Evolutionary conservation across 2,329 filamentous ascomycete genomes (phyloP).

Genomic region (Cercospora zeina): DNA sequence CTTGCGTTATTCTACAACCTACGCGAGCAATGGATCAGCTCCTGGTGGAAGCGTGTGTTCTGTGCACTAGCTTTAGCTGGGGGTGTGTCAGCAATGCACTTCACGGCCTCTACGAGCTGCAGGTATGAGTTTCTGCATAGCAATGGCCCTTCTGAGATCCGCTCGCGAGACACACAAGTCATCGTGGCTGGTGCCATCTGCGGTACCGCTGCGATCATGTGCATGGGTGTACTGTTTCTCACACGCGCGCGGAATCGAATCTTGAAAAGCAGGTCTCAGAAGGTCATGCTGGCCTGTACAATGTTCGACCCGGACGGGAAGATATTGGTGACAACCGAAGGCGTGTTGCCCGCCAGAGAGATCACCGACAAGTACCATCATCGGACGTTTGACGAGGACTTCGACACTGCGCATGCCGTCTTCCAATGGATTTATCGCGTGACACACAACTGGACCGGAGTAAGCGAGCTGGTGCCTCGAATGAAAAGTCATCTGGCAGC

Average conservation of each 20-base stretch:
- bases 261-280: constrained; percentile 52
- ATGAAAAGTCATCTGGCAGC: constrained; percentile 71
- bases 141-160: constrained; percentile 43
- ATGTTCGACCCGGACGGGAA: constrained; percentile 67
- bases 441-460: constrained; percentile 71
- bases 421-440: constrained; percentile 88
- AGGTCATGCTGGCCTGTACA: constrained; percentile 59
- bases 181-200: constrained; percentile 69
- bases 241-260: constrained; percentile 42
- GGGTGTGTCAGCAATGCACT: constrained; percentile 87
- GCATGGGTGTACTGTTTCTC: constrained; percentile 42
- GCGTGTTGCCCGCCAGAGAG: constrained; percentile 68
- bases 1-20: constrained; percentile 76
- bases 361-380: constrained; percentile 75
- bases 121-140: constrained; percentile 60
- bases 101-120: constrained; percentile 73
- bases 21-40: constrained; percentile 72
- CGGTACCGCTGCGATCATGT: constrained; percentile 42
- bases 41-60: constrained; percentile 70
- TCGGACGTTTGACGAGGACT: constrained; percentile 67
- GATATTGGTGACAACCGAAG: constrained; percentile 69
- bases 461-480: constrained; percentile 66
- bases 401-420: constrained; percentile 72
- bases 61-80: constrained; percentile 68
- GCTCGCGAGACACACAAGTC: constrained; percentile 64